These are phyloP conservation scores for Oligophagozyma castellii DNA, from an alignment of 1,139 yeast species.

Conservation along the genomic window DNA sequence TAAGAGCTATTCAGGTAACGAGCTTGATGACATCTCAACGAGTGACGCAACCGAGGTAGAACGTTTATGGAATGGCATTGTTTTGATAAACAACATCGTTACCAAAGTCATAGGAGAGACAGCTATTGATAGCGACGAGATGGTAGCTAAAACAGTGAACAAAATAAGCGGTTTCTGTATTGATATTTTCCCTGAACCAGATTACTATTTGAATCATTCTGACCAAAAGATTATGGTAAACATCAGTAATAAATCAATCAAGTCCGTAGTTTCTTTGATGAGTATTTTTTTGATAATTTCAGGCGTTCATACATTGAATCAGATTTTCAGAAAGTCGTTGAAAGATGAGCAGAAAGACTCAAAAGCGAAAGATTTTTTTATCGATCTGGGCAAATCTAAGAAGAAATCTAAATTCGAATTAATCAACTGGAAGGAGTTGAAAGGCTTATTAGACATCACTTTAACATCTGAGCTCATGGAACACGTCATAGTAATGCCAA, in stretches of 20 bases:
- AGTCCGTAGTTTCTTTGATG: conserved; percentile 32
- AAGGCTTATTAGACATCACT: conserved; percentile 13
- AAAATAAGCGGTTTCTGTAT: conserved; percentile 17
- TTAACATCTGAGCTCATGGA: conserved; percentile 17
- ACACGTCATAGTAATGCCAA: conserved; percentile 29
- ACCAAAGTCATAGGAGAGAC: conserved; percentile 24
- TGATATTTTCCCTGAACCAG: conserved; percentile 19
- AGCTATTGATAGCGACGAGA: conserved; percentile 15
- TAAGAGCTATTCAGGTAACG: conserved; percentile 20
- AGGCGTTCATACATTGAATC: conserved; percentile 36
- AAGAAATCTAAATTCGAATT: conserved; percentile 9
- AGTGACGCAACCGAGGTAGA: conserved; percentile 16
- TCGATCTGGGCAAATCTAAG: conserved; percentile 12
- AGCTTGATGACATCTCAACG: conserved; percentile 23
- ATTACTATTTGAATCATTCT: conserved; percentile 10
- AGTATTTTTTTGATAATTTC: conserved; percentile 43
- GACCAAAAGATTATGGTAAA: conserved; percentile 25
- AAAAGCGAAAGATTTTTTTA: conserved; percentile 15
- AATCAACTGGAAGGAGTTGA: conserved; percentile 13
- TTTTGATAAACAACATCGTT: conserved; percentile 13
- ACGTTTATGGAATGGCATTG: conserved; percentile 16
- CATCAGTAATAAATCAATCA: conserved; percentile 24
- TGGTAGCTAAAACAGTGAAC: conserved; percentile 23
- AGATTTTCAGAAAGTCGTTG: conserved; percentile 27
- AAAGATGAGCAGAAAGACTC: conserved; percentile 21